A percentile compares a stretch with the other conserved stretches of the same genome.
phyloP scores from a whole-genome alignment of 345 rosid species.

The Orychophragmus violaceus region DNA sequence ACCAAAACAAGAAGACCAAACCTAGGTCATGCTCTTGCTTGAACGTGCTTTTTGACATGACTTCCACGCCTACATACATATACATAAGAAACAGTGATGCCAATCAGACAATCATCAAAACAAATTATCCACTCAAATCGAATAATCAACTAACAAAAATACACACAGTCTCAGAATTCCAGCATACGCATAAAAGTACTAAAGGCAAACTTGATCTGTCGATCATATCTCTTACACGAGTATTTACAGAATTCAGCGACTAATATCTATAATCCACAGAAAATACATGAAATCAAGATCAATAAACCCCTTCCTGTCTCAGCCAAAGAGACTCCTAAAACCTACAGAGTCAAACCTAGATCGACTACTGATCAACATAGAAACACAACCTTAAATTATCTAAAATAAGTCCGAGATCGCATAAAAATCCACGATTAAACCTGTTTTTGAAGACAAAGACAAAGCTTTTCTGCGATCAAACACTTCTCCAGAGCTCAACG shows the following conservation, averaged over 20 bases:
- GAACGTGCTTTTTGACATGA: conserved; percentile 78
- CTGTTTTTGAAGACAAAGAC: conserved; percentile 6
- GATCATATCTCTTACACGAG: too few species aligned
- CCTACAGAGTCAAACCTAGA: neutral
- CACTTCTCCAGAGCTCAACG: conserved; percentile 19
- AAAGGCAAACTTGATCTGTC: neutral
- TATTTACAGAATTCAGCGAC: too few species aligned
- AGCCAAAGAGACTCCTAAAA: too few species aligned
- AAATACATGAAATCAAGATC: too few species aligned
- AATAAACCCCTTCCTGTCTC: too few species aligned
- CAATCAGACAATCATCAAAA: neutral
- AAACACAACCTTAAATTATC: conserved; percentile 5
- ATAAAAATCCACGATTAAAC: neutral
- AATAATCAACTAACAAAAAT: too few species aligned
- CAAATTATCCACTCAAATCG: too few species aligned
- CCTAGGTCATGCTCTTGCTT: conserved; percentile 95
- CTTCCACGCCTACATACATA: conserved; percentile 8
- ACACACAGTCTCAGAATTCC: neutral
- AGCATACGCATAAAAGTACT: neutral
- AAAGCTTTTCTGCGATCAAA: conserved; percentile 18
- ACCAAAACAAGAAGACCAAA: conserved; percentile 18
- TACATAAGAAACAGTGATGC: neutral
- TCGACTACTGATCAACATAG: neutral
- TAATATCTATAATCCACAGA: too few species aligned
- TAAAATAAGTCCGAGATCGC: neutral